These are phyloP conservation scores for Phialemonium atrogriseum DNA, from an alignment of 2,329 filamentous ascomycete genomes.

Conservation along the genomic window DNA sequence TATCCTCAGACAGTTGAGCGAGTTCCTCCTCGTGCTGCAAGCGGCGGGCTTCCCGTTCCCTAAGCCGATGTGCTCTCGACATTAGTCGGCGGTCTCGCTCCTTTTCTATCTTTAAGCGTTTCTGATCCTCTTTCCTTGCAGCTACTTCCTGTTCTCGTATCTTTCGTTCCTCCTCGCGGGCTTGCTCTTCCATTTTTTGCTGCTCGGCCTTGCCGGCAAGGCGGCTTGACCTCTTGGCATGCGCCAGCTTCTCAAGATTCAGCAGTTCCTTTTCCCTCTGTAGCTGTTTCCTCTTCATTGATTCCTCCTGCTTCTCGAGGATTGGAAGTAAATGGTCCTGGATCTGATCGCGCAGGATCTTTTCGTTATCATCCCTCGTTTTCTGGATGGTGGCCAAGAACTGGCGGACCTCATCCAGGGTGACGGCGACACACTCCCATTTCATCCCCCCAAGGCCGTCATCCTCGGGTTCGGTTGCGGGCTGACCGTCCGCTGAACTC, in stretches of 20 bases:
- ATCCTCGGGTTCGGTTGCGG: constrained; percentile 32
- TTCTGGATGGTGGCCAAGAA: constrained; percentile 66
- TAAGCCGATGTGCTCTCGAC: constrained; percentile 77
- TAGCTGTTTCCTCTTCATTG: constrained; percentile 60
- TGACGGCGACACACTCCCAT: constrained; percentile 89
- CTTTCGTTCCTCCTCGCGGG: constrained; percentile 61
- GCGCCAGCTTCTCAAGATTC: constrained; percentile 79
- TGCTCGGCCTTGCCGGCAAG: constrained; percentile 76
- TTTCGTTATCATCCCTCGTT: constrained; percentile 78
- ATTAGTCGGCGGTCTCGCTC: constrained; percentile 73
- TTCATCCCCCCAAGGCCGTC: constrained; percentile 66
- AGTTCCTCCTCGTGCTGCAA: constrained; percentile 80
- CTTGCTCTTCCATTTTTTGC: constrained; percentile 64
- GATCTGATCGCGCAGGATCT: constrained; percentile 62
- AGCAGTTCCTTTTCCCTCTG: constrained; percentile 71
- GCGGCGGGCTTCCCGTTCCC: constrained; percentile 77
- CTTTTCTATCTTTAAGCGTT: constrained; percentile 50
- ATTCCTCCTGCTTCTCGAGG: constrained; percentile 69
- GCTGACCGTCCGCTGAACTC: constrained; percentile 14
- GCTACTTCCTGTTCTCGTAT: constrained; percentile 55
- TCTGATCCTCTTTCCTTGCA: constrained; percentile 59
- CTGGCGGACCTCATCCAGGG: constrained; percentile 64
- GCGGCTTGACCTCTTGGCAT: constrained; percentile 86
- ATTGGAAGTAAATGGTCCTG: constrained; percentile 74
- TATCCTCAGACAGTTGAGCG: constrained; percentile 68